phyloP scores from a whole-genome alignment of 2,329 filamentous ascomycete genomes.

The Ascochyta clinopodiicola region DNA sequence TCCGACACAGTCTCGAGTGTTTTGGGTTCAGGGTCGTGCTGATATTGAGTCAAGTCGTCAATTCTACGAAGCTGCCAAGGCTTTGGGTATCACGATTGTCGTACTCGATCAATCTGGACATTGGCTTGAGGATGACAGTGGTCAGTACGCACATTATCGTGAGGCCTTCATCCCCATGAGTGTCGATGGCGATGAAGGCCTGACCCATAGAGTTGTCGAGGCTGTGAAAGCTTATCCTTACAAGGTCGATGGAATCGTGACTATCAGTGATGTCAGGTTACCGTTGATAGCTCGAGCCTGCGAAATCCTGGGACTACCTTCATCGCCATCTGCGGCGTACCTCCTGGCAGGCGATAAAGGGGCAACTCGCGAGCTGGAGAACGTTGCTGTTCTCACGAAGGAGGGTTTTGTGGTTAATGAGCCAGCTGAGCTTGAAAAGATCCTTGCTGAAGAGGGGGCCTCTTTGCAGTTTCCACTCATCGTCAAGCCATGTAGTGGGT shows the following conservation, averaged over 20 bases:
- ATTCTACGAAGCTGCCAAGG: background rate
- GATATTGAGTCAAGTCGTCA: background rate
- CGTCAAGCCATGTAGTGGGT: slow-evolving; percentile 49
- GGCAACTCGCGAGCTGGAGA: too few species aligned
- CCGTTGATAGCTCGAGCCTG: slow-evolving; percentile 41
- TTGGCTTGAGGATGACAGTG: slow-evolving; percentile 50
- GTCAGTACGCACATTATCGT: slow-evolving; percentile 26
- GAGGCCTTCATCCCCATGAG: slow-evolving; percentile 30
- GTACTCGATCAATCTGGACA: slow-evolving; percentile 49
- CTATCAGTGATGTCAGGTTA: slow-evolving; percentile 43
- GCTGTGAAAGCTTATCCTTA: slow-evolving; percentile 27
- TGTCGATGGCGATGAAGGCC: slow-evolving; percentile 39
- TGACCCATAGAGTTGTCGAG: slow-evolving; percentile 7
- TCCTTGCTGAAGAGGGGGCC: background rate
- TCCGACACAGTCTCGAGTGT: slow-evolving; percentile 2
- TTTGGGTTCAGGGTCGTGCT: slow-evolving; percentile 8
- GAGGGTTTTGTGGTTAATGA: too few species aligned
- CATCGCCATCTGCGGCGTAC: slow-evolving; percentile 29
- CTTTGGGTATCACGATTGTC: slow-evolving; percentile 47
- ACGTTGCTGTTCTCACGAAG: too few species aligned
- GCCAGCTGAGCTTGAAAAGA: slow-evolving; percentile 25
- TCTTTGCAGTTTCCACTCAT: slow-evolving; percentile 30
- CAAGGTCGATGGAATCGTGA: slow-evolving; percentile 48
- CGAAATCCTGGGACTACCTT: slow-evolving; percentile 42
- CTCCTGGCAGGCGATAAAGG: too few species aligned